A percentile compares a stretch with the other conserved stretches of the same genome.
Evolutionary conservation across 2,329 filamentous ascomycete genomes (phyloP).

Genomic region (Aspergillus sp.): DNA sequence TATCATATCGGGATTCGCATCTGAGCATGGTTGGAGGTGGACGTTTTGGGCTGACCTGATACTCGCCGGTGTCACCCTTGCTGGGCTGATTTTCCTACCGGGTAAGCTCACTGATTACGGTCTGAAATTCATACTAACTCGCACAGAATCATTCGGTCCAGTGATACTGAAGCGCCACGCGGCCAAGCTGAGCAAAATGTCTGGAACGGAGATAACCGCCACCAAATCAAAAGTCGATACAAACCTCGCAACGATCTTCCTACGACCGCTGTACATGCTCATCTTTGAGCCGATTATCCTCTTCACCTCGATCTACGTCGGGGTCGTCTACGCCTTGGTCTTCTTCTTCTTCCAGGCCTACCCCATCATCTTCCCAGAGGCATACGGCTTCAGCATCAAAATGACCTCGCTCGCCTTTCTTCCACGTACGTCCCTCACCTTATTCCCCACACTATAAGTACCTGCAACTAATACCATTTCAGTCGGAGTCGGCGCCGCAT

Average conservation of each 20-base stretch:
- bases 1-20: constrained; percentile 46
- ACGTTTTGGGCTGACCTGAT: constrained; percentile 63
- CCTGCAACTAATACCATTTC: background rate
- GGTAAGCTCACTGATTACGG: constrained; percentile 16
- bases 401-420: constrained; percentile 68
- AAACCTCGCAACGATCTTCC: constrained; percentile 68
- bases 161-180: constrained; percentile 60
- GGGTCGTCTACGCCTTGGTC: constrained; percentile 67
- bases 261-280: constrained; percentile 71
- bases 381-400: constrained; percentile 65
- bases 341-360: constrained; percentile 78
- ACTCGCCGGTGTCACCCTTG: constrained; percentile 58
- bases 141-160: constrained; percentile 59
- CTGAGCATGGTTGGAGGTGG: constrained; percentile 47
- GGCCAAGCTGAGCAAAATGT: constrained; percentile 55
- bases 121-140: background rate
- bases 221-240: constrained; percentile 60
- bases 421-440: constrained; percentile 50
- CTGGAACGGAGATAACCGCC: constrained; percentile 45
- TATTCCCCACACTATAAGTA: too few species aligned
- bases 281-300: constrained; percentile 71
- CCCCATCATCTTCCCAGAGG: constrained; percentile 65
- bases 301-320: constrained; percentile 68
- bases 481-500: constrained; percentile 61
- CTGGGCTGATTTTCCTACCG: constrained; percentile 62